These are phyloP conservation scores for Fusarium penzigii DNA, from an alignment of 2,329 filamentous ascomycete genomes.

Conservation along the genomic window DNA sequence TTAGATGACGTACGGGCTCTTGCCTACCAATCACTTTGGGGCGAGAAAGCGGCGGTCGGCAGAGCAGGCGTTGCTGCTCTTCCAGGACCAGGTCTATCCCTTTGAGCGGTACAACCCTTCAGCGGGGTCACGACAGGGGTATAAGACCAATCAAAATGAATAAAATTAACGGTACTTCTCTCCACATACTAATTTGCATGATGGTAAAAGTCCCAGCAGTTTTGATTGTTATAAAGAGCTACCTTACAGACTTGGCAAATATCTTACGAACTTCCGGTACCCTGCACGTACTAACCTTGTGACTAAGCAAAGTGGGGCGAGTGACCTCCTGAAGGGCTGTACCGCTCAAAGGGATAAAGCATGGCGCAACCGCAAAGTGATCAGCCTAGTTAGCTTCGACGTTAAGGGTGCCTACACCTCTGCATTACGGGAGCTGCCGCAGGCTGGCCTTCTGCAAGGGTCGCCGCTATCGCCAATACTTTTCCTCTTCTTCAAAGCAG, in stretches of 20 bases:
- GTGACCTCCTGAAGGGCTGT: no score
- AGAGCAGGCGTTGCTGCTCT: not conserved
- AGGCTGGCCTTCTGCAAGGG: conserved; percentile 1
- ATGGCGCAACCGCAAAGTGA: not conserved
- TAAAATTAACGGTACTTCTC: no score
- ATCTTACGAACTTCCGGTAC: no score
- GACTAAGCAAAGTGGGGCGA: no score
- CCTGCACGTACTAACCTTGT: no score
- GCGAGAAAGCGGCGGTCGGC: not conserved
- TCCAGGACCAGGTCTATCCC: not conserved
- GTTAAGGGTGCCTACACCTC: not conserved
- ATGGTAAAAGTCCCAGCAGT: no score
- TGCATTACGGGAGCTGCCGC: not conserved
- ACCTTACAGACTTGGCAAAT: no score
- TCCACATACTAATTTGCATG: no score
- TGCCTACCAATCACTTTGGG: not conserved
- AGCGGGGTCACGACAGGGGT: no score
- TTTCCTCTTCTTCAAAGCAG: conserved; percentile 6
- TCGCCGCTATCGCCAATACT: not conserved
- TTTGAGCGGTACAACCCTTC: no score
- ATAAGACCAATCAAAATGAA: no score
- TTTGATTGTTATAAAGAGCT: no score
- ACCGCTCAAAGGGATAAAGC: not conserved
- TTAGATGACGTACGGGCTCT: not conserved
- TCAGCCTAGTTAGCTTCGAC: not conserved